Evolutionary conservation across 2,329 filamentous ascomycete species (phyloP).

Genomic region (Zymoseptoria brevis): DNA sequence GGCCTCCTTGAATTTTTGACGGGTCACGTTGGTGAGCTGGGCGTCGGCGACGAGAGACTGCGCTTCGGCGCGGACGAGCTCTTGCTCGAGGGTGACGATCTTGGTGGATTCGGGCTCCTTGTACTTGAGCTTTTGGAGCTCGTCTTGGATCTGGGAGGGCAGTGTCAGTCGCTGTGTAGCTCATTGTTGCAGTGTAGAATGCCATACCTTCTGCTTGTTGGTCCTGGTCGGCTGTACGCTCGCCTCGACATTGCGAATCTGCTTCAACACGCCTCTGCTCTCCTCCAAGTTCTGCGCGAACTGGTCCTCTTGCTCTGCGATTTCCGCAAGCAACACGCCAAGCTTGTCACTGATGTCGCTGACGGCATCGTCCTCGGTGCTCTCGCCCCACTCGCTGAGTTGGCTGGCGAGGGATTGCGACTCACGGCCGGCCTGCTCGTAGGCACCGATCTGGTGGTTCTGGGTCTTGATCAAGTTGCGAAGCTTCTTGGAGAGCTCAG

Average conservation of each 20-base stretch:
- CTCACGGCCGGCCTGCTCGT: conserved; percentile 79
- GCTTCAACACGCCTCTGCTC: conserved; percentile 72
- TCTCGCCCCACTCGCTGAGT: conserved; percentile 93
- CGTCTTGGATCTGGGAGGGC: conserved; percentile 61
- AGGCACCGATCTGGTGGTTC: conserved; percentile 76
- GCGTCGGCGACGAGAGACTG: conserved; percentile 95
- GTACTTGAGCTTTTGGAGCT: conserved; percentile 83
- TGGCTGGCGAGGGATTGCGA: conserved; percentile 78
- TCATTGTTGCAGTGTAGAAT: too few relatives aligned
- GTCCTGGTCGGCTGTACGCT: conserved; percentile 90
- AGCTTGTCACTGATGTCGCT: conserved; percentile 93
- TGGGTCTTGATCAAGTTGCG: conserved; percentile 91
- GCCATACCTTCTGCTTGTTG: conserved; percentile 70
- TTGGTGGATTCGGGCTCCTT: conserved; percentile 82
- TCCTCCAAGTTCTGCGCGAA: conserved; percentile 86
- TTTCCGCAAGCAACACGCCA: conserved; percentile 81
- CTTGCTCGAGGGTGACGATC: conserved; percentile 82
- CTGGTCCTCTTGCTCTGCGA: conserved; percentile 85
- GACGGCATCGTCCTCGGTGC: conserved; percentile 77
- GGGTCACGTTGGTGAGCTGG: conserved; percentile 89
- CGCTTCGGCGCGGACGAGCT: conserved; percentile 90
- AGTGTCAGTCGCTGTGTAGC: background rate
- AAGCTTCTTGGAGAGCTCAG: conserved; percentile 80
- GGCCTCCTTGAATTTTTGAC: conserved; percentile 91
- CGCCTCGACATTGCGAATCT: conserved; percentile 89